Conservation (phyloP, 805 yeast species). For the Saccharomycopsis selenospora region DNA sequence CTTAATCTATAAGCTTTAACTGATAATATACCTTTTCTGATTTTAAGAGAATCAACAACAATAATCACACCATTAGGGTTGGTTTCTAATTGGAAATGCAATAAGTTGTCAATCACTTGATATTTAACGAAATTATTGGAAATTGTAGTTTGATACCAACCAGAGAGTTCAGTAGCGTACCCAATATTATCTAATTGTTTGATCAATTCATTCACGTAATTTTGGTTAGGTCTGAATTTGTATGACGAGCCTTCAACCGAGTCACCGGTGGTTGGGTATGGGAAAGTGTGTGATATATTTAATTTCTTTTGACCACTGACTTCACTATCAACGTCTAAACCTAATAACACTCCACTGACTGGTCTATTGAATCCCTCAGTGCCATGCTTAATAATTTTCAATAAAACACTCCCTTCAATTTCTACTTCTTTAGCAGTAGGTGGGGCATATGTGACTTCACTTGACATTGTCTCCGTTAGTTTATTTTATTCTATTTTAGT, state of each 20-base stretch:
- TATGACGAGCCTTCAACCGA: constrained; percentile 58
- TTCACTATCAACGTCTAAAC: constrained; percentile 53
- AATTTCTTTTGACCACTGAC: constrained; percentile 29
- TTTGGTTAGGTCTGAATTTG: constrained; percentile 51
- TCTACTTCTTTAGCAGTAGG: constrained; percentile 20
- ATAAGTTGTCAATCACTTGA: constrained; percentile 61
- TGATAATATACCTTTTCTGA: constrained; percentile 53
- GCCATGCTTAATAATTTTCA: constrained; percentile 60
- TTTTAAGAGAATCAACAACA: constrained; percentile 64
- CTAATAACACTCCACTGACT: constrained; percentile 66
- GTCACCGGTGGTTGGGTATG: constrained; percentile 53
- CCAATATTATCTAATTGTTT: constrained; percentile 55
- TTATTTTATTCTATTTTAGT: too few relatives aligned
- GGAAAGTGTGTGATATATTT: constrained; percentile 51
- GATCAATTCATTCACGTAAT: constrained; percentile 62
- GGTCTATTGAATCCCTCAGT: constrained; percentile 55
- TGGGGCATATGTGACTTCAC: too few relatives aligned
- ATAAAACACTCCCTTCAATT: constrained; percentile 33
- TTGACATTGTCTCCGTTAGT: too few relatives aligned
- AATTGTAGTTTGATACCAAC: constrained; percentile 71
- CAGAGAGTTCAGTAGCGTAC: constrained; percentile 62
- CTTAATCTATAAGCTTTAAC: constrained; percentile 66
- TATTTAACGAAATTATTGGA: constrained; percentile 65
- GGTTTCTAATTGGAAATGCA: constrained; percentile 51
- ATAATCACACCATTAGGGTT: constrained; percentile 48